These are phyloP conservation scores for Xylariales sp. DNA, from an alignment of 2,329 filamentous ascomycete genomes.

Conservation along the genomic window DNA sequence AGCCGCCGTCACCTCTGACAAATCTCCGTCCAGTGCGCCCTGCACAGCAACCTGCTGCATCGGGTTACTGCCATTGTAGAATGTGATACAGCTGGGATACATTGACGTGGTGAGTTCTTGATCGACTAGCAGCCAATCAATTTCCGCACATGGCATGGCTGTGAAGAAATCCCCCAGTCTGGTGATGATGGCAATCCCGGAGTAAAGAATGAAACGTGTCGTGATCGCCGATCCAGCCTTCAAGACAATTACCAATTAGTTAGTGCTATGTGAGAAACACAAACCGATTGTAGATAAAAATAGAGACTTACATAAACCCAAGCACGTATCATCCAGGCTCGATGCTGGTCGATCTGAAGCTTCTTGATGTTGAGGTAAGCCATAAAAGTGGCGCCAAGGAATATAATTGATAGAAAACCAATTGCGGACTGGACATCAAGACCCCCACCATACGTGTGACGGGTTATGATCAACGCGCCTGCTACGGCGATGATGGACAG, in stretches of 20 bases:
- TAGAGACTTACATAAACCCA: slow-evolving; percentile 39
- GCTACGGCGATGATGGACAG: slow-evolving; percentile 41
- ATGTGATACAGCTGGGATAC: slow-evolving; percentile 41
- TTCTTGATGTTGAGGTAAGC: slow-evolving; percentile 54
- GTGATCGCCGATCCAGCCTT: slow-evolving; percentile 47
- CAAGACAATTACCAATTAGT: background rate
- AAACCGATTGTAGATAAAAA: background rate
- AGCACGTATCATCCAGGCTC: slow-evolving; percentile 59
- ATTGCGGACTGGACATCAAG: slow-evolving; percentile 42
- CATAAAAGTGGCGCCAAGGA: slow-evolving; percentile 36
- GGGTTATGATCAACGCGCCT: slow-evolving; percentile 49
- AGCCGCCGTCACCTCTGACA: slow-evolving; percentile 30
- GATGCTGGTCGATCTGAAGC: slow-evolving; percentile 59
- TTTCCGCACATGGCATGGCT: slow-evolving; percentile 43
- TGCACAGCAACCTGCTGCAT: slow-evolving; percentile 22
- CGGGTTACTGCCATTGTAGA: slow-evolving; percentile 23
- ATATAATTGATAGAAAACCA: slow-evolving; percentile 39
- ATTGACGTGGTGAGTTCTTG: slow-evolving; percentile 18
- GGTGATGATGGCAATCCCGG: slow-evolving; percentile 14
- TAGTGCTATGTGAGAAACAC: background rate
- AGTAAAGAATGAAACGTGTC: slow-evolving; percentile 40
- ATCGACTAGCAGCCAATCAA: slow-evolving; percentile 33
- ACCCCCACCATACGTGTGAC: slow-evolving; percentile 49
- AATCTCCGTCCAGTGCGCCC: slow-evolving; percentile 24
- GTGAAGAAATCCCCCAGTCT: background rate